These are phyloP conservation scores for Escovopsis sp. DNA, from an alignment of 2,329 filamentous ascomycete species.

Conservation along the genomic window DNA sequence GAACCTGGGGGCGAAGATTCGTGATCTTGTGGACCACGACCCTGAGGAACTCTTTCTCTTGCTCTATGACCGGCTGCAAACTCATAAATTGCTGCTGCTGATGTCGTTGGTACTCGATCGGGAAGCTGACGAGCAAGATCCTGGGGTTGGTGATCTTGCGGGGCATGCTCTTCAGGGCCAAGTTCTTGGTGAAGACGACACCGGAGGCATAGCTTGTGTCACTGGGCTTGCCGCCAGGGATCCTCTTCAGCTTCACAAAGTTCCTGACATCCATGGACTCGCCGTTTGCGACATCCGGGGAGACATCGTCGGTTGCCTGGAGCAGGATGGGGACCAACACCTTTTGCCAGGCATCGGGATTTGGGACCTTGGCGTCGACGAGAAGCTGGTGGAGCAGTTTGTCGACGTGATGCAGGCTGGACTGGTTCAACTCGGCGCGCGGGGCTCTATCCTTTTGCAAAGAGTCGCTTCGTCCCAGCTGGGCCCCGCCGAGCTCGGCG, in stretches of 20 bases:
- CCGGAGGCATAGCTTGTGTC: conserved; percentile 96
- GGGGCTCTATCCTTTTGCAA: conserved; percentile 62
- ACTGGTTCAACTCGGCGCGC: conserved; percentile 71
- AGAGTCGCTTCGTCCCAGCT: conserved; percentile 64
- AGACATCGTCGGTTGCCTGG: conserved; percentile 84
- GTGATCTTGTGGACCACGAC: conserved; percentile 88
- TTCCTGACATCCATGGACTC: conserved; percentile 96
- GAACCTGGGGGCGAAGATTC: conserved; percentile 66
- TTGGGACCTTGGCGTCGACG: conserved; percentile 58
- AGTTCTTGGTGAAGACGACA: conserved; percentile 92
- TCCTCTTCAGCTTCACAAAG: conserved; percentile 95
- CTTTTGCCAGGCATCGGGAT: conserved; percentile 70
- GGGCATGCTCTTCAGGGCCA: conserved; percentile 93
- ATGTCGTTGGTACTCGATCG: conserved; percentile 89
- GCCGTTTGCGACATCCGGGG: conserved; percentile 76
- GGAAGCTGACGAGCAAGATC: conserved; percentile 85
- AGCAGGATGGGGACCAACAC: conserved; percentile 81
- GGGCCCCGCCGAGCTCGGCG: conserved; percentile 31
- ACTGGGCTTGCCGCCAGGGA: conserved; percentile 74
- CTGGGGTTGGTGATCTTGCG: conserved; percentile 70
- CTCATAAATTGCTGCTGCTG: conserved; percentile 84
- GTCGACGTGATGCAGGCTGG: conserved; percentile 77
- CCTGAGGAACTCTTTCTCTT: conserved; percentile 85
- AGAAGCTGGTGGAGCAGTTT: conserved; percentile 74
- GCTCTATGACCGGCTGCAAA: conserved; percentile 86